phyloP scores from a whole-genome alignment of 192 early-diverging fungal genomes.

The Mortierella antarctica region DNA sequence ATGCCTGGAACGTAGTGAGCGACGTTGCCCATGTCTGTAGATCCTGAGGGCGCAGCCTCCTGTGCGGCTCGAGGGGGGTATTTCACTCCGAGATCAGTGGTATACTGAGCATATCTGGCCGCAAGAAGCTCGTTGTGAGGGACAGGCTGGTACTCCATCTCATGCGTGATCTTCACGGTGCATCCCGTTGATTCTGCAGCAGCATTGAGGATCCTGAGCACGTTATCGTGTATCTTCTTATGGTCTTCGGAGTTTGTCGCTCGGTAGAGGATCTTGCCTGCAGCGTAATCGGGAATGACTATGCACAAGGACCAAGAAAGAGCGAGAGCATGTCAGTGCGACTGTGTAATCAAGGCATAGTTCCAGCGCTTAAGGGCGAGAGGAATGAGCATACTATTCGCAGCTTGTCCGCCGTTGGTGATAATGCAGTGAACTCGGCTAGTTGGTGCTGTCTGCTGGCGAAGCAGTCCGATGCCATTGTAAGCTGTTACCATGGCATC shows the following conservation, averaged over 20 bases:
- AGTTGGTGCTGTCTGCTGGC: constrained; percentile 79
- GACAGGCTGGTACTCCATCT: constrained; percentile 67
- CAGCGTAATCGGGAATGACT: constrained; percentile 75
- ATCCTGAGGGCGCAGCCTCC: constrained; percentile 15
- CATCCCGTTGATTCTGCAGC: constrained; percentile 78
- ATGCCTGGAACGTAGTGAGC: constrained; percentile 30
- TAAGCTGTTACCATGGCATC: constrained; percentile 77
- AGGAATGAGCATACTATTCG: constrained; percentile 43
- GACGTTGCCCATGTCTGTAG: constrained; percentile 27
- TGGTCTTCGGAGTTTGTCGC: constrained; percentile 62
- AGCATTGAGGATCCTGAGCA: constrained; percentile 68
- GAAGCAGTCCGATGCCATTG: constrained; percentile 71
- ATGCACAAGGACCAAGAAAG: background rate
- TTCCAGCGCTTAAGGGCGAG: background rate
- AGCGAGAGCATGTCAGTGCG: background rate
- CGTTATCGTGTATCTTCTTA: constrained; percentile 57
- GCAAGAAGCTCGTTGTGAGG: constrained; percentile 56
- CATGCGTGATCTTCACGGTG: constrained; percentile 64
- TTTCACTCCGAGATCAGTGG: constrained; percentile 21
- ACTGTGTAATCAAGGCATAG: background rate
- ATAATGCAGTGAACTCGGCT: constrained; percentile 81
- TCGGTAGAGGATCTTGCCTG: constrained; percentile 68
- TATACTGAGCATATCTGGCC: constrained; percentile 23
- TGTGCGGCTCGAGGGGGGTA: constrained; percentile 14
- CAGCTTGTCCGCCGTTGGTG: constrained; percentile 73